Evolutionary conservation across 1,284 basidiomycete genomes (phyloP).

Genomic region (Fomes fomentarius): DNA sequence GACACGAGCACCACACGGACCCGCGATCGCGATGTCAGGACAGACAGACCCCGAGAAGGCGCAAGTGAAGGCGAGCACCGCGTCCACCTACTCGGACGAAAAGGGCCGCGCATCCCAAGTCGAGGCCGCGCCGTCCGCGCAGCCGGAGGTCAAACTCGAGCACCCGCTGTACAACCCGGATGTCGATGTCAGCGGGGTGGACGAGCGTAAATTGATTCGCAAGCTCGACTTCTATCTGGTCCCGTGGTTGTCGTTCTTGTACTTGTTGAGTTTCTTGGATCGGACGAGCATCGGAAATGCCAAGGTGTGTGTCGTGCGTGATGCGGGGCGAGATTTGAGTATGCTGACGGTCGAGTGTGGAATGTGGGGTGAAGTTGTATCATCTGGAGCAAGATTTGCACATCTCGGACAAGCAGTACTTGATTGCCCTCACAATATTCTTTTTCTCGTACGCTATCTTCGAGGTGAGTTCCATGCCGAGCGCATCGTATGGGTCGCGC

Average conservation of each 20-base stretch:
- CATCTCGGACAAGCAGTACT: slow-evolving; percentile 65
- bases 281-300: slow-evolving; percentile 85
- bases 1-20: too few species aligned
- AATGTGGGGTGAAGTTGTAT: slow-evolving; percentile 54
- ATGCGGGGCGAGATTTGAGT: neutral
- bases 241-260: slow-evolving; percentile 74
- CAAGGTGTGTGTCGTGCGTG: slow-evolving; percentile 44
- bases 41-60: slow-evolving; percentile 17
- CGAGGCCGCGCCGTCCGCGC: slow-evolving; percentile 20
- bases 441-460: slow-evolving; percentile 70
- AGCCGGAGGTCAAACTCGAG: slow-evolving; percentile 16
- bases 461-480: slow-evolving; percentile 44
- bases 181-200: slow-evolving; percentile 55
- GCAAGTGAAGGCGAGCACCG: slow-evolving; percentile 1
- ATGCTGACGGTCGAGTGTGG: neutral
- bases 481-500: neutral
- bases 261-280: slow-evolving; percentile 77
- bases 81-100: slow-evolving; percentile 29
- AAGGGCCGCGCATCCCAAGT: slow-evolving; percentile 25
- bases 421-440: slow-evolving; percentile 64
- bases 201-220: slow-evolving; percentile 65
- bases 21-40: slow-evolving; percentile 11
- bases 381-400: slow-evolving; percentile 54
- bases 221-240: slow-evolving; percentile 68
- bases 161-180: slow-evolving; percentile 50